These are phyloP conservation scores for Gossypium sturtianum DNA, from an alignment of 345 rosid species.

Conservation along the genomic window DNA sequence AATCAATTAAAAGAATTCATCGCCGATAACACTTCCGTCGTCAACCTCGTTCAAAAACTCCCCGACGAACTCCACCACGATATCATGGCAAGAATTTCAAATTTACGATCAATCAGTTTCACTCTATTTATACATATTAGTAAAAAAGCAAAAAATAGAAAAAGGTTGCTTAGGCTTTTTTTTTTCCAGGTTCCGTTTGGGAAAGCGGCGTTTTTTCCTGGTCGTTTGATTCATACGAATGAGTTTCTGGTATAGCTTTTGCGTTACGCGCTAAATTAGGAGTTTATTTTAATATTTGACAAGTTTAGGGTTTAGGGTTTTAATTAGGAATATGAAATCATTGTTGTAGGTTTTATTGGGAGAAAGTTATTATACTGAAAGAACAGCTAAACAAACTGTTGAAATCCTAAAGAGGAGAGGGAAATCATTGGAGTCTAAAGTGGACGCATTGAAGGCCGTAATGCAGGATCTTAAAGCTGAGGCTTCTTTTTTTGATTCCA, in stretches of 20 bases:
- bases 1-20: conserved; percentile 46
- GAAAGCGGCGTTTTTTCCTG: conserved; percentile 83
- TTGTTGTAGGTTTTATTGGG: conserved; percentile 62
- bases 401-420: conserved; percentile 81
- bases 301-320: background rate
- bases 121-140: too few relatives aligned
- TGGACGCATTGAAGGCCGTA: conserved; percentile 53
- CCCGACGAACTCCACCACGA: conserved; percentile 84
- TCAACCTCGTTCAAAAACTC: conserved; percentile 60
- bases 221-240: conserved; percentile 82
- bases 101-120: background rate
- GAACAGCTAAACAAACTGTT: conserved; percentile 70
- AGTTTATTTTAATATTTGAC: background rate
- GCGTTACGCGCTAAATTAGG: background rate
- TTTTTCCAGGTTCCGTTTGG: conserved; percentile 70
- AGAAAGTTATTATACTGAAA: conserved; percentile 67
- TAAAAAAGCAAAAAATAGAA: background rate
- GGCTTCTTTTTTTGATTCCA: conserved; percentile 65
- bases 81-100: conserved; percentile 49
- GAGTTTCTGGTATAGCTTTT: conserved; percentile 57
- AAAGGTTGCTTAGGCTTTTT: background rate
- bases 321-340: background rate
- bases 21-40: conserved; percentile 59
- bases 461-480: conserved; percentile 71
- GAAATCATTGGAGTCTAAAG: conserved; percentile 53